Conservation (phyloP, 2,329 filamentous ascomycete genomes). For the Mycosphaerella sp. region DNA sequence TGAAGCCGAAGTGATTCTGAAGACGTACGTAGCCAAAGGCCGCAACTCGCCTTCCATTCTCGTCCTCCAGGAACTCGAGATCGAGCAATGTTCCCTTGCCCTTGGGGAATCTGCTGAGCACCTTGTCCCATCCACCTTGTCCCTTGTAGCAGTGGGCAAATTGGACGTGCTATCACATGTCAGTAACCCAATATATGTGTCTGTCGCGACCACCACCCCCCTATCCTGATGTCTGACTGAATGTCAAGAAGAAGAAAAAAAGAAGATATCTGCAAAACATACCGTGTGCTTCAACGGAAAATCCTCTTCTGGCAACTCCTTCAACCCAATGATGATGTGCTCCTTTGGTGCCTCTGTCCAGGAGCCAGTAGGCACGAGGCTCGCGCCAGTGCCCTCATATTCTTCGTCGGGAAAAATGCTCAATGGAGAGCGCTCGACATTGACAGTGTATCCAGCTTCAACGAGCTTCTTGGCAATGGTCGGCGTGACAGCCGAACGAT, state of each 20-base stretch:
- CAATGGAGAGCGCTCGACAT: conserved; percentile 37
- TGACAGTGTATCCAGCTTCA: conserved; percentile 38
- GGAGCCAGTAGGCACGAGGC: conserved; percentile 37
- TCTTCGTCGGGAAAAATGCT: conserved; percentile 39
- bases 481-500: conserved; percentile 36
- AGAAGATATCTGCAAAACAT: conserved; percentile 1
- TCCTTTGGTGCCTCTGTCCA: conserved; percentile 40
- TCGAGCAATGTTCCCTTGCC: conserved; percentile 75
- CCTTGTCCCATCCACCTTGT: conserved; percentile 71
- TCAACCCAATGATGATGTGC: conserved; percentile 35
- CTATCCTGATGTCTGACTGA: no score
- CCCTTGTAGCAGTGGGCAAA: conserved; percentile 39
- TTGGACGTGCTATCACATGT: conserved; percentile 31
- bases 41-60: conserved; percentile 62
- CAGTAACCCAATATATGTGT: not conserved
- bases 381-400: conserved; percentile 38
- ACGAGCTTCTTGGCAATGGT: conserved; percentile 38
- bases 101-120: conserved; percentile 70
- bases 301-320: conserved; percentile 50
- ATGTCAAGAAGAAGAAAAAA: no score
- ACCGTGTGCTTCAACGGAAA: conserved; percentile 62
- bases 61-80: conserved; percentile 75
- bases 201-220: no score
- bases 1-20: not conserved
- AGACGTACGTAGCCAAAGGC: conserved; percentile 53